These are phyloP conservation scores for Gossypium schwendimanii DNA, from an alignment of 441 rosid species.

Conservation along the genomic window DNA sequence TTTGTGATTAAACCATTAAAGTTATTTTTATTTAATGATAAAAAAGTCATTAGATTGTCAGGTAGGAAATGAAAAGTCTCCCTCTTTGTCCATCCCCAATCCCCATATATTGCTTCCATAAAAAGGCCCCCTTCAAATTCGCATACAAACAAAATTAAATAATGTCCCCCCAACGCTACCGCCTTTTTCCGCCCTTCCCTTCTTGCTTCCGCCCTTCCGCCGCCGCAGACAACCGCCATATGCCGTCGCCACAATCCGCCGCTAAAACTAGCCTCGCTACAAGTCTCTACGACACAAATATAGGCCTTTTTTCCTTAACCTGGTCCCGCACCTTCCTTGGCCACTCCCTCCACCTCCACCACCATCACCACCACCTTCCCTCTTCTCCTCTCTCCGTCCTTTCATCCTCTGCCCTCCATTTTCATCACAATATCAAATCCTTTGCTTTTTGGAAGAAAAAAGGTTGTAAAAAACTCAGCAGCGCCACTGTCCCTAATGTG, in stretches of 20 bases:
- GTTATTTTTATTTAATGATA: not conserved
- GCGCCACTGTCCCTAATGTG: conserved; percentile 18
- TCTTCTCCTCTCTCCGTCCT: conserved; percentile 39
- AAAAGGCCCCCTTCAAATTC: conserved; percentile 4
- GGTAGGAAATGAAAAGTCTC: not conserved
- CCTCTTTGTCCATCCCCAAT: not conserved
- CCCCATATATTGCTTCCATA: not conserved
- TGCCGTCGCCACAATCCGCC: conserved; percentile 20
- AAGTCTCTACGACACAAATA: conserved; percentile 61
- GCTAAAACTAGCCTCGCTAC: conserved; percentile 63
- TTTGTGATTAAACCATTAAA: not conserved
- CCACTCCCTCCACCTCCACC: conserved; percentile 67
- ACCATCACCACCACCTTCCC: conserved; percentile 23
- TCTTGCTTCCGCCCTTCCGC: conserved; percentile 55
- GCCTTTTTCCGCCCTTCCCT: conserved; percentile 29
- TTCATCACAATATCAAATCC: conserved; percentile 57
- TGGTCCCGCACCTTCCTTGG: conserved; percentile 74
- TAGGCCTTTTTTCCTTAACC: conserved; percentile 71
- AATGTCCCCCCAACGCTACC: conserved; percentile 38
- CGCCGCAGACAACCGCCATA: conserved; percentile 19
- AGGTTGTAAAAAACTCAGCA: conserved; percentile 49
- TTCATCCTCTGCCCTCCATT: conserved; percentile 43
- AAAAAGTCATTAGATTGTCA: not conserved
- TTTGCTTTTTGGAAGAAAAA: conserved; percentile 63
- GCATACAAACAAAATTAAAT: not conserved